Evolutionary conservation across 192 early-diverging fungal species (phyloP), one percentile per base, ranked within the genome.

Genomic region (Kickxella alabastrina): DNA sequence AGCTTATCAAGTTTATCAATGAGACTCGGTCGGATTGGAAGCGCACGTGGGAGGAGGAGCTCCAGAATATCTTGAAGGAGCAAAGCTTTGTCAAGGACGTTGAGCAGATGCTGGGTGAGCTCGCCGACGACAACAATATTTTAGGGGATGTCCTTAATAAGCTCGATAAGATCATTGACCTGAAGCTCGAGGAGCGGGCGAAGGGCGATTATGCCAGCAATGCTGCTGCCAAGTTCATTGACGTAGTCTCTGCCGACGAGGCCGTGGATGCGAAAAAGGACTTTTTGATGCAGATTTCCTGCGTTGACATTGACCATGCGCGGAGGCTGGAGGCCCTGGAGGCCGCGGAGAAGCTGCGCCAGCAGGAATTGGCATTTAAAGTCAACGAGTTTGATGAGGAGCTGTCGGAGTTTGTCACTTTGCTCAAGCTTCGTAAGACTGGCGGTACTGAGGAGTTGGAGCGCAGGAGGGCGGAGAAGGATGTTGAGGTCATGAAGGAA

Each of bases 371-470:
- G 36, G 80, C 81, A 1, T 74, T 79, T 49, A 64, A 82, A 21
- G 85, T 88, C 40, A 83, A 90, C 52, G 87, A 87, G 52, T 90
- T 90, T 73, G 87, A 86, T 44, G 62, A 84, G 29, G 88, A 90
- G 43, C 43, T 90, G 52, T 71, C 78, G 0, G 61, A 67, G 0
- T 90, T 88, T 75, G 88, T 90, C 6, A 62, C 68, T 4, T 29
- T 75, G 15, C 82, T 74, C 29, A 84, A 84, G 48, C 41, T 90
- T 42, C 81, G 84, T 35, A 87, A 87, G 70, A 88, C 86, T 1
- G 88, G 88, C 2, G 88, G 88, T 9, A 85, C 85, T 0, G 62
- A 83, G 43, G 87, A 88, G 45, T 66, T 85, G 4, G 88, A 90
- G 54, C 79, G 85, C 6, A 52, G 80, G 52, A 76, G 86, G 6